Evolutionary conservation across 768 basidiomycete species (phyloP), one percentile per base, ranked within the genome.

Genomic region (Collybia mongolica): DNA sequence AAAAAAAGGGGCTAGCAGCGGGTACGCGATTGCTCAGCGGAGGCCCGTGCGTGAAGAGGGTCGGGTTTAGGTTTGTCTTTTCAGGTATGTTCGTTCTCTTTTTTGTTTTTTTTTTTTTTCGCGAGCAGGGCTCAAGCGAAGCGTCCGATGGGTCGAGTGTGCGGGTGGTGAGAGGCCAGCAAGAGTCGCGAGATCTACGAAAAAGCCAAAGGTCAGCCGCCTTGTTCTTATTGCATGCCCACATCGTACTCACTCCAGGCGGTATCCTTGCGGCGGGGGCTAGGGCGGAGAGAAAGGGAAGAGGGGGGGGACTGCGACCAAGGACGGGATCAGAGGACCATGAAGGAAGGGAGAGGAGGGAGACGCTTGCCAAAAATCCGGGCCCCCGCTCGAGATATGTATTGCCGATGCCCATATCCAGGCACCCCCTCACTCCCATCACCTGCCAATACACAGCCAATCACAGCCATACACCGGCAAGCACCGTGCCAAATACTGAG

Each of bases 171-270:
- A 76, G 87, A 80, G 73, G 84, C 86, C 88, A 87, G 78, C 84
- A 91, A 92, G 90, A 90, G 90, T 92, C 89, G 89, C 89, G 89
- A 92, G 90, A 80, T 81, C 86, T 90, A 64, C 19, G 22, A 39
- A 17, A n/a, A 17, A n/a, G 28, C 23, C 0, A 66, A 65, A 17
- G 43, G 56, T 51, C 19, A 60, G 59, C 20, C 11, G 19, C 22
- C 1, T 53, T 36, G 50, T n/a, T n/a, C n/a, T n/a, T n/a, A n/a
- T n/a, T n/a, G n/a, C n/a, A n/a, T n/a, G n/a, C n/a, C n/a, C n/a
- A n/a, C n/a, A n/a, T n/a, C n/a, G 14, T 3, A 65, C 70, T 32
- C 52, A 76, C 74, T 64, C 70, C 76, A 76, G 64, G 76, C 76
- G 75, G 65, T 70, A 69, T 76, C 71, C 75, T 78, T 76, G 71